These are phyloP conservation scores for Solanum hybrid DNA, from an alignment of 305 asterid species.

Conservation along the genomic window DNA sequence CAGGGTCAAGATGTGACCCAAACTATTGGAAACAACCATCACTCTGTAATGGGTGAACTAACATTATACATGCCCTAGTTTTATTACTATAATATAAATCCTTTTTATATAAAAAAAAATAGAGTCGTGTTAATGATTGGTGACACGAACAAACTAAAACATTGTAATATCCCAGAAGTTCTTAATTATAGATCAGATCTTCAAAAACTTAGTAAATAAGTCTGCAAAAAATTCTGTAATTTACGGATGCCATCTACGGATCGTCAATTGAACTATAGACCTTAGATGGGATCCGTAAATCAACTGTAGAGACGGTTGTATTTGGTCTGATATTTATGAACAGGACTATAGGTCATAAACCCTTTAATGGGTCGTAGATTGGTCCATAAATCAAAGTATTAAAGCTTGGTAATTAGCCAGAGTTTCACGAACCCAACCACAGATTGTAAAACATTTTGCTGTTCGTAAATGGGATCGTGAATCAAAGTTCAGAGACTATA, in stretches of 20 bases:
- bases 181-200: not conserved
- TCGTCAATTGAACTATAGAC: not conserved
- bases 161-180: not conserved
- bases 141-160: not conserved
- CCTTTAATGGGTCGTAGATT: not conserved
- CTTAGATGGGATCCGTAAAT: too few relatives aligned
- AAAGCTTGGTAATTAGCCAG: too few relatives aligned
- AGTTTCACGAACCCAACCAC: not conserved
- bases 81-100: not conserved
- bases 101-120: too few relatives aligned
- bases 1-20: not conserved
- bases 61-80: not conserved
- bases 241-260: too few relatives aligned
- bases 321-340: not conserved
- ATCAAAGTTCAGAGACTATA: not conserved
- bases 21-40: not conserved
- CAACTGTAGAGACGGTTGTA: rapidly evolving
- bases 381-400: not conserved
- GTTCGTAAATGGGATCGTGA: not conserved
- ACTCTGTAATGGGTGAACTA: not conserved
- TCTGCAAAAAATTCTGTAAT: not conserved
- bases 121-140: not conserved
- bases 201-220: too few relatives aligned
- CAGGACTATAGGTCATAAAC: not conserved
- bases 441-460: too few relatives aligned